phyloP scores from a whole-genome alignment of 768 basidiomycete genomes.

The Hygrocybe punicea region DNA sequence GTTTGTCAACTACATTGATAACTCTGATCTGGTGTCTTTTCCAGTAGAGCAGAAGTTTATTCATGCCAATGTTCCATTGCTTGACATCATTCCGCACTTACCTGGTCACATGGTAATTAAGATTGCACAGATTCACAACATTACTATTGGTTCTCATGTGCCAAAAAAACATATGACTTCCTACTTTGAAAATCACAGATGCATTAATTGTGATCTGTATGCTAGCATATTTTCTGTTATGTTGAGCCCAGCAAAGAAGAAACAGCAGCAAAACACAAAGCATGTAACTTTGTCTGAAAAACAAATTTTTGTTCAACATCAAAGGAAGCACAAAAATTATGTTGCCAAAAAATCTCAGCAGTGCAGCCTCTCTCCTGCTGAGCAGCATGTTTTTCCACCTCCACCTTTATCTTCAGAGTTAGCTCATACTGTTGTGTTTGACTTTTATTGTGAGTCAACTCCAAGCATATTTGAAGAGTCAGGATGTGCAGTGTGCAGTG shows the following conservation, averaged over 20 bases:
- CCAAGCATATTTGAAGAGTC: conserved; percentile 20
- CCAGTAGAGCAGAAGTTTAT: neutral
- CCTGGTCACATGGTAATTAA: neutral
- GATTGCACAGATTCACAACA: neutral
- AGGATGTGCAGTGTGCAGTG: conserved; percentile 34
- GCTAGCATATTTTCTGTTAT: neutral
- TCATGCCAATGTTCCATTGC: neutral
- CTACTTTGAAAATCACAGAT: neutral
- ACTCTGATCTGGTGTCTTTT: neutral
- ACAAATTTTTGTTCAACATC: conserved; percentile 14
- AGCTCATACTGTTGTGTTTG: neutral
- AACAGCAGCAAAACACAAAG: neutral
- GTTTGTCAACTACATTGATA: neutral
- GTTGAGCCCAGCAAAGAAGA: neutral
- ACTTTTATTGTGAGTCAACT: conserved; percentile 1
- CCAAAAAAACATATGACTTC: neutral
- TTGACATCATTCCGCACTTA: neutral
- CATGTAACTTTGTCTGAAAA: conserved; percentile 13
- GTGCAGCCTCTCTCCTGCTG: too few relatives aligned
- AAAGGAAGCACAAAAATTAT: too few relatives aligned
- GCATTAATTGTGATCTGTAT: neutral
- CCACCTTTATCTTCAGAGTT: neutral
- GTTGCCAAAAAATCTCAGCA: too few relatives aligned
- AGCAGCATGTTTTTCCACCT: neutral
- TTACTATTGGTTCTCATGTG: neutral